Base-by-base conservation (phyloP, 768 basidiomycete genomes). In the Trametes cingulata region DNA sequence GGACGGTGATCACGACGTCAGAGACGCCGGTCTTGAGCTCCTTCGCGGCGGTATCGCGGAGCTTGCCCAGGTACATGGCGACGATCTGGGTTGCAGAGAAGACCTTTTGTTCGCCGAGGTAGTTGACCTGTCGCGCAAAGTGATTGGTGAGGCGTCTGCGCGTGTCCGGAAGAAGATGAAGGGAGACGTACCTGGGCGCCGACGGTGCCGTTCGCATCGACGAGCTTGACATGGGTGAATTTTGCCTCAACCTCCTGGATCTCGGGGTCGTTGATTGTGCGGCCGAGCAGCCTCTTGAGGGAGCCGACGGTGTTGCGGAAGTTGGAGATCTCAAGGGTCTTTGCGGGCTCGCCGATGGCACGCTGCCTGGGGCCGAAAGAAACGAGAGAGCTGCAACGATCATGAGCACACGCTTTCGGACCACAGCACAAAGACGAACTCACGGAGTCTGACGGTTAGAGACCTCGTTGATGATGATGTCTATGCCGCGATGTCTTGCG, bases 401-500 rank as follows among this genome's bases (percentile, higher is more conserved):
- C 42, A 63, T 52, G 33, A 56, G 56, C 19, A 49, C 6, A 35
- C 10, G 48, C 25, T 46, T 35, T 27, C 17, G 15, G 13, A 9
- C 24, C 36, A 25, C 17, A 10, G 17, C 17, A 19, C 3, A 15
- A 45, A 41, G 45, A 41, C 27, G 19, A 8, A 84, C 93, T 71
- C 63, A 98, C 94, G 96, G 96, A 24, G 95, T 98, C 15, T 88
- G 85, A 56, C 97, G 90, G 81, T 98, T 98, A 15, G 95, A 98
- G 61, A 95, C 94, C 74, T 99, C 96, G 75, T 99, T 99, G 61
- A 86, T 81, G 79, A 99, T 96, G 76, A 99, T 95, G 82, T 99
- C 96, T 79, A 99, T 96, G 67, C 96, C 96, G 71, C 93, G 84
- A 77, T 92, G 89, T 76, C 95, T 84, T 19, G 95, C 95, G 65